phyloP scores from a whole-genome alignment of 495 filamentous ascomycete species.

The Emericellopsis terricola region DNA sequence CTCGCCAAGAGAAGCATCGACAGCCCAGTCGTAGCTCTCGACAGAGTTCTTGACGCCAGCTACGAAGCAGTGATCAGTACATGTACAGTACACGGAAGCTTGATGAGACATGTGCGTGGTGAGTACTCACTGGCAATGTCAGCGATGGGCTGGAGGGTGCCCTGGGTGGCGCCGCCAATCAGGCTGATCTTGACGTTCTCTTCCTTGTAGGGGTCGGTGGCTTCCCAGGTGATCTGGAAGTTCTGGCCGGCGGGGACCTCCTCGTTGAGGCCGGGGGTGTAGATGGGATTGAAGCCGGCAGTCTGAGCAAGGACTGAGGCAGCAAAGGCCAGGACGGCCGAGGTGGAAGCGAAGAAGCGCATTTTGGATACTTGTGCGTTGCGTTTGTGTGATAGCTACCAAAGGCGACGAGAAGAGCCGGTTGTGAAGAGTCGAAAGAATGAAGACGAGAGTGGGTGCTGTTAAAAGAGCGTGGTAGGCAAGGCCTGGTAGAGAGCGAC shows the following conservation, averaged over 20 bases:
- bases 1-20: constrained; percentile 17
- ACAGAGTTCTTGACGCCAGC: constrained; percentile 12
- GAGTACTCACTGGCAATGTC: constrained; percentile 20
- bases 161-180: constrained; percentile 14
- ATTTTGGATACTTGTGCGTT: constrained; percentile 13
- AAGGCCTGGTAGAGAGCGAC: background rate
- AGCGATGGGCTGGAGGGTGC: constrained; percentile 10
- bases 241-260: constrained; percentile 19
- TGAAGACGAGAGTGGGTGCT: background rate
- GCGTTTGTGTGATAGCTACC: background rate
- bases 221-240: constrained; percentile 15
- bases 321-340: constrained; percentile 25
- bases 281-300: constrained; percentile 20
- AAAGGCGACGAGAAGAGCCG: background rate
- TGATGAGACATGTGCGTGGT: too few species aligned
- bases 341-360: constrained; percentile 18
- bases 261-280: constrained; percentile 14
- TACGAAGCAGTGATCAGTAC: too few species aligned
- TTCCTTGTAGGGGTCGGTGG: constrained; percentile 9
- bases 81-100: too few species aligned
- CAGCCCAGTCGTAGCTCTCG: constrained; percentile 18
- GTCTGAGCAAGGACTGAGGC: constrained; percentile 22
- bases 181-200: constrained; percentile 20
- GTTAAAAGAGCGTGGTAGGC: constrained; percentile 1
- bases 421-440: background rate